phyloP scores from a whole-genome alignment of 768 basidiomycete species.

The Cystofilobasidium bisporidii region DNA sequence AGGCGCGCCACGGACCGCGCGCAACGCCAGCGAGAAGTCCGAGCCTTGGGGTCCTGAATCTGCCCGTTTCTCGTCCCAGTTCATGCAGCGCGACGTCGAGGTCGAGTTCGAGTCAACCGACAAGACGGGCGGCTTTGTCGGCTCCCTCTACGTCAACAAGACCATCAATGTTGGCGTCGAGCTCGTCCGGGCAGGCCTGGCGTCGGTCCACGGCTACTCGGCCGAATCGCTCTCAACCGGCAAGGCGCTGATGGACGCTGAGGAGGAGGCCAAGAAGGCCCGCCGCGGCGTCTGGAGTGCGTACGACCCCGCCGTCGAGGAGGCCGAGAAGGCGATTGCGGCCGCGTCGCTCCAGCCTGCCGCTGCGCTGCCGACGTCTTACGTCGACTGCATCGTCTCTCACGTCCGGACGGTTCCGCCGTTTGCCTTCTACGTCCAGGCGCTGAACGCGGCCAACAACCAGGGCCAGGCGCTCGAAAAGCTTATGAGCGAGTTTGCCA shows the following conservation, averaged over 20 bases:
- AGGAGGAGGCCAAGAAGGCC: conserved; percentile 74
- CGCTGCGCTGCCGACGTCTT: conserved; percentile 13
- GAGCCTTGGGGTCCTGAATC: conserved; percentile 84
- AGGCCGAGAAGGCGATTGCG: conserved; percentile 43
- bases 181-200: conserved; percentile 49
- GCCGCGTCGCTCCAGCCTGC: conserved; percentile 51
- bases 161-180: conserved; percentile 74
- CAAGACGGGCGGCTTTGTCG: conserved; percentile 94
- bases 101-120: conserved; percentile 82
- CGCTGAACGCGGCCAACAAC: conserved; percentile 56
- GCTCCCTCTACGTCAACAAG: conserved; percentile 59
- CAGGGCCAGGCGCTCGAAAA: conserved; percentile 85
- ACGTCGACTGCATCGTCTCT: conserved; percentile 76
- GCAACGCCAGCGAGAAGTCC: conserved; percentile 65
- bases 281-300: conserved; percentile 77
- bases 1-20: conserved; percentile 72
- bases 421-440: conserved; percentile 83
- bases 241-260: conserved; percentile 69
- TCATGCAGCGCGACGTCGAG: conserved; percentile 92
- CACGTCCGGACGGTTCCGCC: conserved; percentile 61
- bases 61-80: conserved; percentile 65
- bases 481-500: conserved; percentile 85
- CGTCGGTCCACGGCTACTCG: conserved; percentile 76
- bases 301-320: conserved; percentile 56
- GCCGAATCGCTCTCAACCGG: conserved; percentile 73